These are phyloP conservation scores for Phyllosticta ampelicida DNA, from an alignment of 2,329 filamentous ascomycete species.

Conservation along the genomic window DNA sequence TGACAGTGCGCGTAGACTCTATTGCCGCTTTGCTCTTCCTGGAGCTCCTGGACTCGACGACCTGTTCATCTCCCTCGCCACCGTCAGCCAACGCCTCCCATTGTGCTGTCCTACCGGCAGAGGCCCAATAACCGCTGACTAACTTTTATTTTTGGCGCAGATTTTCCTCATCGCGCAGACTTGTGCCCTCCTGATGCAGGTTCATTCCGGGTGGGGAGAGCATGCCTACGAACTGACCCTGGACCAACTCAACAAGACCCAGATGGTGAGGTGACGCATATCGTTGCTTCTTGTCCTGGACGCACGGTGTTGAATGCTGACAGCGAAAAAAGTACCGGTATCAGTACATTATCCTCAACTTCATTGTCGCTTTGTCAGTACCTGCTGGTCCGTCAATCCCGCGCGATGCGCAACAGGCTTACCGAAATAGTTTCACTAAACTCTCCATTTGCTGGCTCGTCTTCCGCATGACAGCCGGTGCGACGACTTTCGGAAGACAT, in stretches of 20 bases:
- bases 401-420: not conserved
- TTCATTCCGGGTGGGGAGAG: slow-evolving; percentile 1
- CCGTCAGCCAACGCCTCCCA: not conserved
- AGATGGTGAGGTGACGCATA: not conserved
- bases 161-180: not conserved
- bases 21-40: not conserved
- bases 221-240: not conserved
- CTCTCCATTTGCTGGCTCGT: slow-evolving; percentile 1
- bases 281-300: fast-evolving
- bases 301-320: not conserved
- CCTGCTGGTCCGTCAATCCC: not conserved
- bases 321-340: not conserved
- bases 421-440: not conserved
- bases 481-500: not conserved
- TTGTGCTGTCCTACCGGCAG: too few relatives aligned
- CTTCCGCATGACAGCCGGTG: slow-evolving; percentile 1
- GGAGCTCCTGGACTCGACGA: not conserved
- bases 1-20: not conserved
- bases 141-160: not conserved
- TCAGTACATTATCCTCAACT: not conserved
- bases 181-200: slow-evolving; percentile 1
- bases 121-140: not conserved
- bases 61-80: not conserved
- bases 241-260: not conserved
- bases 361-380: not conserved